A percentile compares a stretch with the other conserved stretches of the same genome.
These are phyloP conservation scores for Abelmoschus esculentus DNA, from an alignment of 345 rosid genomes.

Conservation along the genomic window DNA sequence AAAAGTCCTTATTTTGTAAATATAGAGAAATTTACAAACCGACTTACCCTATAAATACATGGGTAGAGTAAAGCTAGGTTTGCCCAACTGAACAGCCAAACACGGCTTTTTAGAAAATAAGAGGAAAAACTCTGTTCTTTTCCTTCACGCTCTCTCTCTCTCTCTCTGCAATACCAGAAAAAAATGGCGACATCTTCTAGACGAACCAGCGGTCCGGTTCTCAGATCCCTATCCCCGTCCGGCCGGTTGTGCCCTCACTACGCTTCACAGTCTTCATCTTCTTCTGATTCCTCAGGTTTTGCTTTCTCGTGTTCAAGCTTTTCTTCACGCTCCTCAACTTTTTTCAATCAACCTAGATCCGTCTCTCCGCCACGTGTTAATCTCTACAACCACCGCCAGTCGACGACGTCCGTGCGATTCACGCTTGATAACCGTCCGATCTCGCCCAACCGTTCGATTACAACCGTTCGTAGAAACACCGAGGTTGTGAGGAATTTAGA, in stretches of 20 bases:
- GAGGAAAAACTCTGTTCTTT: neutral
- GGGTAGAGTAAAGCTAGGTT: constrained; percentile 34
- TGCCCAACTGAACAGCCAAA: constrained; percentile 39
- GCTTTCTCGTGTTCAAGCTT: constrained; percentile 45
- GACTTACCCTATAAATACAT: constrained; percentile 37
- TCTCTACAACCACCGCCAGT: constrained; percentile 19
- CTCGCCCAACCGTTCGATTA: constrained; percentile 47
- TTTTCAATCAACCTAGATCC: constrained; percentile 32
- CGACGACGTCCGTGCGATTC: constrained; percentile 34
- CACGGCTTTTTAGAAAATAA: constrained; percentile 1
- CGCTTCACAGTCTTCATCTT: constrained; percentile 12
- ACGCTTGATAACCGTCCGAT: constrained; percentile 30
- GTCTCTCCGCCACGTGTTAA: constrained; percentile 46
- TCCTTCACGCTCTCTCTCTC: constrained; percentile 8
- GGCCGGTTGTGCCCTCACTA: constrained; percentile 29
- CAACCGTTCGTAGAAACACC: constrained; percentile 21
- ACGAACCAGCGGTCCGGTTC: constrained; percentile 31
- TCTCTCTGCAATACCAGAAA: neutral
- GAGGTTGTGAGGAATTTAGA: constrained; percentile 25
- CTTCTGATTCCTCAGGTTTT: constrained; percentile 30
- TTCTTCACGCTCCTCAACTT: constrained; percentile 34
- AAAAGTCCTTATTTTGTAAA: no score
- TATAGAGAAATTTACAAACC: no score
- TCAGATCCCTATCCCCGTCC: constrained; percentile 37
- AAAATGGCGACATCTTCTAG: constrained; percentile 49